phyloP scores from a whole-genome alignment of 2,329 filamentous ascomycete genomes.

The Acrocalymma vagum region DNA sequence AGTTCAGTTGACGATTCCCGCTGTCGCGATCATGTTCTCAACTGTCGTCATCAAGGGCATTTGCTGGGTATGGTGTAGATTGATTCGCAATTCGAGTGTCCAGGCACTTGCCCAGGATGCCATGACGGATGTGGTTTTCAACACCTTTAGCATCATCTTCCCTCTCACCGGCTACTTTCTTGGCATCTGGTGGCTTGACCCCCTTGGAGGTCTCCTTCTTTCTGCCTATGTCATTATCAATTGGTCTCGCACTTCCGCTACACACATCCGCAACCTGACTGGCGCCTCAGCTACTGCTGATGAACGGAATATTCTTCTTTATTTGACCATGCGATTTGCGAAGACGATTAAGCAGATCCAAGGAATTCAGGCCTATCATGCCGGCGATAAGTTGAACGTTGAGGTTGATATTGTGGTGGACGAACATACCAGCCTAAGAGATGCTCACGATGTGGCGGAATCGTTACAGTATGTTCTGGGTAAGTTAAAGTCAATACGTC shows the following conservation, averaged over 20 bases:
- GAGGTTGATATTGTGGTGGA: slow-evolving; percentile 86
- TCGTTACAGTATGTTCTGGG: slow-evolving; percentile 82
- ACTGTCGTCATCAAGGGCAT: slow-evolving; percentile 84
- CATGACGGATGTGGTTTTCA: slow-evolving; percentile 85
- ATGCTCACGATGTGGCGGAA: slow-evolving; percentile 83
- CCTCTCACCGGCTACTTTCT: slow-evolving; percentile 81
- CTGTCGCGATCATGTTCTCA: slow-evolving; percentile 80
- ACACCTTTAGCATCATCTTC: slow-evolving; percentile 87
- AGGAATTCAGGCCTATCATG: slow-evolving; percentile 84
- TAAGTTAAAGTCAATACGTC: too few relatives aligned
- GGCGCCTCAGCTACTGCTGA: slow-evolving; percentile 82
- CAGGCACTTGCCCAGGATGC: slow-evolving; percentile 78
- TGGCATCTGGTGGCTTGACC: slow-evolving; percentile 85
- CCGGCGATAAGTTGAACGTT: slow-evolving; percentile 84
- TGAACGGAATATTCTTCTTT: slow-evolving; percentile 84
- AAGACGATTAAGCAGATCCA: slow-evolving; percentile 87
- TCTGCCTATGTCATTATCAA: slow-evolving; percentile 81
- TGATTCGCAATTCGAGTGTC: slow-evolving; percentile 86
- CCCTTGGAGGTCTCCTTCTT: slow-evolving; percentile 79
- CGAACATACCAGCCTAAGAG: slow-evolving; percentile 75
- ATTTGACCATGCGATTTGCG: slow-evolving; percentile 93
- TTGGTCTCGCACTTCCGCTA: slow-evolving; percentile 76
- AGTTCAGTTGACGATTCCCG: slow-evolving; percentile 75
- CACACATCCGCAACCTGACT: slow-evolving; percentile 82
- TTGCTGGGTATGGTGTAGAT: slow-evolving; percentile 87